Conservation (phyloP, 2,329 filamentous ascomycete genomes). For the Plectosphaerella plurivora region DNA sequence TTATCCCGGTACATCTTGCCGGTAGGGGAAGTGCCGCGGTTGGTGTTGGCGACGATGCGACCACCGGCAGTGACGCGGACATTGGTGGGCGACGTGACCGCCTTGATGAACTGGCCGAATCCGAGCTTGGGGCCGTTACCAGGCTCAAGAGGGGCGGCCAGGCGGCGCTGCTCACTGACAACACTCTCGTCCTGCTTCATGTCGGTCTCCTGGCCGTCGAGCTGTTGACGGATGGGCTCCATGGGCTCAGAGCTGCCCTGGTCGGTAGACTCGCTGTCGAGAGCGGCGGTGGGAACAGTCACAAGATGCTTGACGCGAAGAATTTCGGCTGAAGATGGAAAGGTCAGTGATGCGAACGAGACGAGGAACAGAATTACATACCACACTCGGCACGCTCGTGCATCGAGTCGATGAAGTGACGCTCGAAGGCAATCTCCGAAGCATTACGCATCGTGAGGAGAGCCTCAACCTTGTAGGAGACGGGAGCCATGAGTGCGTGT, state of each 20-base stretch:
- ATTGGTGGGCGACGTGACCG: constrained; percentile 63
- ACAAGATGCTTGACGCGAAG: constrained; percentile 3
- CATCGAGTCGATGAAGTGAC: constrained; percentile 4
- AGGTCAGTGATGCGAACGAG: not conserved
- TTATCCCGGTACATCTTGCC: constrained; percentile 45
- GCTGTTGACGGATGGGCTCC: constrained; percentile 18
- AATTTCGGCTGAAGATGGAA: constrained; percentile 6
- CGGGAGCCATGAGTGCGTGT: constrained; percentile 4
- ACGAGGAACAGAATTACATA: not conserved
- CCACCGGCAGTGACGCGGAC: constrained; percentile 64
- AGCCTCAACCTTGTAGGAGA: constrained; percentile 5
- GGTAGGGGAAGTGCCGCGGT: constrained; percentile 47
- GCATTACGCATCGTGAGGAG: constrained; percentile 7
- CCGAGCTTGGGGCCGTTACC: constrained; percentile 56
- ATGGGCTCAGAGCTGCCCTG: not conserved
- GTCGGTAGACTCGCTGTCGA: not conserved
- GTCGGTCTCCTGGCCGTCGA: constrained; percentile 36
- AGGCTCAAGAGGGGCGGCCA: constrained; percentile 48
- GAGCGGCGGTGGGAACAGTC: not conserved
- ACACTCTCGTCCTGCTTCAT: constrained; percentile 20
- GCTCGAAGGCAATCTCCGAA: constrained; percentile 3
- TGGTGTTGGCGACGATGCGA: constrained; percentile 61
- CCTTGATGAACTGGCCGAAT: constrained; percentile 65
- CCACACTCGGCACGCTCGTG: constrained; percentile 2
- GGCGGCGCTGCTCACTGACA: constrained; percentile 3